These are phyloP conservation scores for Esteya vermicola DNA, from an alignment of 2,329 filamentous ascomycete genomes.

Conservation along the genomic window DNA sequence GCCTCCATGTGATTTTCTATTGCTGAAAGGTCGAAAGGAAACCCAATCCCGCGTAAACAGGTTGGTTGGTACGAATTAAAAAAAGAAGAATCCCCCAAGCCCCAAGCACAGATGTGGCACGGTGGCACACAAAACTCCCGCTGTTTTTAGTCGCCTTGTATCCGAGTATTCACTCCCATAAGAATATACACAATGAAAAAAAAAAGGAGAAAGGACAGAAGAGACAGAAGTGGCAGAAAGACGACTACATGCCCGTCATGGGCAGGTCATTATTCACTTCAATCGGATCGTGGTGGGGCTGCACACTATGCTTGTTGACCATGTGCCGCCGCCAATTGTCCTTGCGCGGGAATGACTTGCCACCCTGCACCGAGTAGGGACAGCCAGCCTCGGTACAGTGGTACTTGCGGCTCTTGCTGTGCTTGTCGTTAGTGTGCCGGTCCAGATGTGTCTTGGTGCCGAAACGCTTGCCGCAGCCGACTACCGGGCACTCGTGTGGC, in stretches of 20 bases:
- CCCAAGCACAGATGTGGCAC: too few relatives aligned
- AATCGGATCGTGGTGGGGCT: slow-evolving; percentile 26
- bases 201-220: too few relatives aligned
- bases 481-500: slow-evolving; percentile 27
- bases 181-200: too few relatives aligned
- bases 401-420: slow-evolving; percentile 44
- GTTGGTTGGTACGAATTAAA: too few relatives aligned
- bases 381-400: slow-evolving; percentile 41
- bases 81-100: too few relatives aligned
- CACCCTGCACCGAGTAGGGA: slow-evolving; percentile 39
- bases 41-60: too few relatives aligned
- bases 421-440: slow-evolving; percentile 47
- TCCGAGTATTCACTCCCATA: too few relatives aligned
- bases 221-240: too few relatives aligned
- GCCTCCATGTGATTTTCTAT: too few relatives aligned
- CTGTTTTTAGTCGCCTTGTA: background rate
- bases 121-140: background rate
- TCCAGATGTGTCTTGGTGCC: slow-evolving; percentile 49
- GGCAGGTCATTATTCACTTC: slow-evolving; percentile 27
- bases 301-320: slow-evolving; percentile 37
- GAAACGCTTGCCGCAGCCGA: slow-evolving; percentile 39
- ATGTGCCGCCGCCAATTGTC: slow-evolving; percentile 51
- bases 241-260: slow-evolving; percentile 13
- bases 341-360: slow-evolving; percentile 45
- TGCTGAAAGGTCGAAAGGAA: too few relatives aligned